phyloP scores from a whole-genome alignment of 345 rosid genomes.

The Pelargonium nanum region DNA sequence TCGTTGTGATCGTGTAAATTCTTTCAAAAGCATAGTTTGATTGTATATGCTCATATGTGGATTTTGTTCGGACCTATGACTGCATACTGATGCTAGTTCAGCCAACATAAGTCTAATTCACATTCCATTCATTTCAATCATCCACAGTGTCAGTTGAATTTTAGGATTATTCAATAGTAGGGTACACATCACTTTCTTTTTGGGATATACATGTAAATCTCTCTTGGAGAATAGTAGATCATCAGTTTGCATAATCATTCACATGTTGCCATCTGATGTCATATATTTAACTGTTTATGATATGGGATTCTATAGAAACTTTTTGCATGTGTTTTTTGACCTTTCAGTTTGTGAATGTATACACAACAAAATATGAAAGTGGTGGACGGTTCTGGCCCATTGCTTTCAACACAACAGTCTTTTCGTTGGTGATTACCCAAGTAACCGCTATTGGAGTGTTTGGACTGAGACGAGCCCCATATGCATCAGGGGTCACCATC shows the following conservation, averaged over 20 bases:
- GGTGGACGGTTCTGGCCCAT: slow-evolving; percentile 88
- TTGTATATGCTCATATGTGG: not conserved
- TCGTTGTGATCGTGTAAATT: not conserved
- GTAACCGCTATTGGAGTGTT: slow-evolving; percentile 77
- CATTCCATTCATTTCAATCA: not conserved
- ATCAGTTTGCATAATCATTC: too few species aligned
- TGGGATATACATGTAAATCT: too few species aligned
- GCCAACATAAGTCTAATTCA: not conserved
- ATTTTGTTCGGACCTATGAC: not conserved
- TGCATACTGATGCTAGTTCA: not conserved
- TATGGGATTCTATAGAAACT: not conserved
- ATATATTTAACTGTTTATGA: too few species aligned
- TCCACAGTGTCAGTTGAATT: too few species aligned
- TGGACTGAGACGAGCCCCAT: slow-evolving; percentile 56
- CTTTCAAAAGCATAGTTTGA: too few species aligned
- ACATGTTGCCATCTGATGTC: too few species aligned
- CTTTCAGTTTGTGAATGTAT: slow-evolving; percentile 75
- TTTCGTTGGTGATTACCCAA: slow-evolving; percentile 75
- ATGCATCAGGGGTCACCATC: slow-evolving; percentile 65
- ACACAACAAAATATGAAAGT: slow-evolving; percentile 55
- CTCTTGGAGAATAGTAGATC: too few species aligned
- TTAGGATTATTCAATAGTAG: too few species aligned
- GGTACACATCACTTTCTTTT: not conserved
- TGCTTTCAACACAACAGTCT: slow-evolving; percentile 73
- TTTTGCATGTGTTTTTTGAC: not conserved